Evolutionary conservation across 139 green algal species (phyloP).

Genomic region (Tetraselmis chui): DNA sequence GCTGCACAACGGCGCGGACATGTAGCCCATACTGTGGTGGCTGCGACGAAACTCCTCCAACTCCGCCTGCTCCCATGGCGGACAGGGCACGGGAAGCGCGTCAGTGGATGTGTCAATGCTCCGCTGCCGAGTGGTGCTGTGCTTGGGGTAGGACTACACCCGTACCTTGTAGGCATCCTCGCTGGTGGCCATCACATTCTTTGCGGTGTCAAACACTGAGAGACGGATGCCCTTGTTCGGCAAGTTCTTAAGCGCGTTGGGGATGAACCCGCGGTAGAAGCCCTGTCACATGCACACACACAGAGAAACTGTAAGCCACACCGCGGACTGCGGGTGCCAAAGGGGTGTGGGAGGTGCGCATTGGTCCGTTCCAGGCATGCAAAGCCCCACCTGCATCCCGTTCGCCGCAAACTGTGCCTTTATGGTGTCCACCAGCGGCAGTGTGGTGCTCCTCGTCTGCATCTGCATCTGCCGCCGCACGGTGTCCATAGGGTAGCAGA

Average conservation of each 20-base stretch:
- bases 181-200: conserved; percentile 27
- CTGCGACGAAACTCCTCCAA: not conserved
- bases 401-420: conserved; percentile 5
- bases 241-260: conserved; percentile 75
- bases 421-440: conserved; percentile 1
- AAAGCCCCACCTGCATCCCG: not conserved
- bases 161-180: conserved; percentile 3
- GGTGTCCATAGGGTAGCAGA: conserved; percentile 76
- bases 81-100: no score
- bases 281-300: no score
- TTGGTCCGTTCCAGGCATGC: not conserved
- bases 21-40: not conserved
- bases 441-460: conserved; percentile 3
- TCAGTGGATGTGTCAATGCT: no score
- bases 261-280: conserved; percentile 73
- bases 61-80: not conserved
- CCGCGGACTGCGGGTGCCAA: no score
- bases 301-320: no score
- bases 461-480: conserved; percentile 47
- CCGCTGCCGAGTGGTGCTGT: not conserved
- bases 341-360: no score
- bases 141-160: not conserved
- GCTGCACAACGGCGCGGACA: not conserved
- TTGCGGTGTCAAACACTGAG: conserved; percentile 49
- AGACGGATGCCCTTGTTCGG: conserved; percentile 73